Conservation (phyloP, 2,329 filamentous ascomycete genomes). For the Cylindrodendrum hubeiense region DNA sequence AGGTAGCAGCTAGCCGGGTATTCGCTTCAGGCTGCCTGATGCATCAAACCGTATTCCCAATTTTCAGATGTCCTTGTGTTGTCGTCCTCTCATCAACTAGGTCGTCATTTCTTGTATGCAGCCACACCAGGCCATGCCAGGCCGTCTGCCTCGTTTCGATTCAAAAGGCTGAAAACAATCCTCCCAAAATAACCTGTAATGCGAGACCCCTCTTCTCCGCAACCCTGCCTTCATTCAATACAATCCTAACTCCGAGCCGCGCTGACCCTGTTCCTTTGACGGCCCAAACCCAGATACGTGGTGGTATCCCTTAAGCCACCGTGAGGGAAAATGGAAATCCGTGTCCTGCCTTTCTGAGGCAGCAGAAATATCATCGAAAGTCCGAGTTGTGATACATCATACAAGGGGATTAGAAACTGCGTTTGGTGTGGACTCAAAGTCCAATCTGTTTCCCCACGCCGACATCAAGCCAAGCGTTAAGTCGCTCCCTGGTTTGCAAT, state of each 20-base stretch:
- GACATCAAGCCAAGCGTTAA: slow-evolving; percentile 9
- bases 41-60: slow-evolving; percentile 35
- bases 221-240: slow-evolving; percentile 39
- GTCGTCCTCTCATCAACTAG: slow-evolving; percentile 38
- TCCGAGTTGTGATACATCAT: slow-evolving; percentile 48
- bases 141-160: slow-evolving; percentile 37
- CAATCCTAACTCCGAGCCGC: slow-evolving; percentile 45
- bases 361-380: slow-evolving; percentile 38
- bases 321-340: slow-evolving; percentile 24
- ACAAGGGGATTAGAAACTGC: slow-evolving; percentile 36
- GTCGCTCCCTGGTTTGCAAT: slow-evolving; percentile 16
- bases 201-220: slow-evolving; percentile 26
- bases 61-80: slow-evolving; percentile 31
- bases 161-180: slow-evolving; percentile 43
- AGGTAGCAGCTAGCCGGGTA: slow-evolving; percentile 2
- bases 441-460: slow-evolving; percentile 13
- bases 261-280: slow-evolving; percentile 31
- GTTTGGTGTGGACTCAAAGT: slow-evolving; percentile 4
- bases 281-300: slow-evolving; percentile 28
- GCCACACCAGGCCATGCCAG: slow-evolving; percentile 39
- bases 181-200: slow-evolving; percentile 32
- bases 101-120: slow-evolving; percentile 37
- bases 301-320: slow-evolving; percentile 31
- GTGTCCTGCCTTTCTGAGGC: slow-evolving; percentile 27
- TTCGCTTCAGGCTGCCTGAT: background rate